These are phyloP conservation scores for Aspergillus avenaceus DNA, from an alignment of 495 filamentous ascomycete genomes.

Conservation along the genomic window DNA sequence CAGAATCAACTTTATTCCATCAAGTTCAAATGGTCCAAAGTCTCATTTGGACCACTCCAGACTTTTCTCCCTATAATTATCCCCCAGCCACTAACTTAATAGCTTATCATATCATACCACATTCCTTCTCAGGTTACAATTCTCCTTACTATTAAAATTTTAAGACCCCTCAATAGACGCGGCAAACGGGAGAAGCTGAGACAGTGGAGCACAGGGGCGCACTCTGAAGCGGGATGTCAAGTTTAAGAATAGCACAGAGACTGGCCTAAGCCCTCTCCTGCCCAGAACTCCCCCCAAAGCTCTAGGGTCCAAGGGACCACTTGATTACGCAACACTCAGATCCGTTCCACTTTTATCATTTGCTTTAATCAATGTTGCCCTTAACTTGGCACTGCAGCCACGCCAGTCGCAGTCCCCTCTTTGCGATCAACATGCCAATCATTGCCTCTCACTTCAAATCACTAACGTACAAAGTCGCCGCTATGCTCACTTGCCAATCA, in stretches of 20 bases:
- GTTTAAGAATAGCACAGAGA: constrained; percentile 20
- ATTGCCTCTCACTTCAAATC: constrained; percentile 2
- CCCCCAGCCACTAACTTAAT: too few species aligned
- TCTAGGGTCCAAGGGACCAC: constrained; percentile 13
- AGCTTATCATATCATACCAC: too few species aligned
- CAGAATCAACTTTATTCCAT: background rate
- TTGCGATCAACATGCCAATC: constrained; percentile 6
- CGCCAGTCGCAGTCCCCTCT: background rate
- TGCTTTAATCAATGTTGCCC: constrained; percentile 5
- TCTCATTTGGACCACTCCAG: too few species aligned
- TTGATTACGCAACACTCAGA: constrained; percentile 19
- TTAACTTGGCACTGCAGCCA: constrained; percentile 3
- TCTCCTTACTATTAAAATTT: too few species aligned
- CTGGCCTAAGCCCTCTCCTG: constrained; percentile 7
- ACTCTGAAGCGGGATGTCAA: background rate
- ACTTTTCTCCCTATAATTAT: too few species aligned
- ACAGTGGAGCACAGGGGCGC: background rate
- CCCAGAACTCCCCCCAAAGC: background rate
- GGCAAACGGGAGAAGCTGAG: background rate
- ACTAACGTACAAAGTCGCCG: background rate
- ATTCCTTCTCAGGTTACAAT: too few species aligned
- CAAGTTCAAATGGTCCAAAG: too few species aligned
- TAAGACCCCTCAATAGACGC: too few species aligned
- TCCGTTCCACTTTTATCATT: constrained; percentile 4
- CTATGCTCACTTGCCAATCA: background rate